Evolutionary conservation across 768 basidiomycete species (phyloP), one percentile per base, ranked within the genome.

Genomic region (Russula vinacea): DNA sequence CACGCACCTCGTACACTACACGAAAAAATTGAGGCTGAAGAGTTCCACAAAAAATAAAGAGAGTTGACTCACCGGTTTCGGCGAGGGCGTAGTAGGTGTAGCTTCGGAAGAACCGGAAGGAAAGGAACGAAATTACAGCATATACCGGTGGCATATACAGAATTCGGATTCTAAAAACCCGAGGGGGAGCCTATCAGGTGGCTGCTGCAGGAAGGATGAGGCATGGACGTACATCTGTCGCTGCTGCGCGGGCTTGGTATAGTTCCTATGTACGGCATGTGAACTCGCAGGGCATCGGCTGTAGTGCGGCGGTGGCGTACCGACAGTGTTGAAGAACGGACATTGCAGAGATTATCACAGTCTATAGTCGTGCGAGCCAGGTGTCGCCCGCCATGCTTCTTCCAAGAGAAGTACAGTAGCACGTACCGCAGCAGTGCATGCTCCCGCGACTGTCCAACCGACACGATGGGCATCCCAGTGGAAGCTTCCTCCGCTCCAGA

Each of bases 141-240:
- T 90, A 93, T 47, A 93, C 80, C 0, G 85, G 83, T 1, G 92
- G 91, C 90, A 94, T 90, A 70, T 90, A 91, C 67, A 93, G 72
- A 47, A 93, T 85, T 63, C 91, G 85, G n/a, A 92, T 69, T 64
- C 88, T 90, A 40, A 11, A 32, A 55, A 40, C 13, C 42, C 17
- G 47, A 3, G 10, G 24, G 47, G 29, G 0, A 52, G 1, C 8
- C 26, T 29, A 39, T 22, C 51, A 62, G 37, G 4, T 26, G 55
- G 56, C 45, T n/a, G n/a, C n/a, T n/a, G 33, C 3, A 32, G 37
- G 2, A 39, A 55, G 44, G 40, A 52, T 26, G 29, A 55, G 45
- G 53, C 53, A 55, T 16, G 51, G 10, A 66, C 71, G 70, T 70
- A 90, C 91, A 92, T 84, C 76, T 93, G 91, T 60, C 90, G 85